Base-by-base conservation (phyloP, 129 eudicot genomes). In the Ambrosia artemisiifolia region DNA sequence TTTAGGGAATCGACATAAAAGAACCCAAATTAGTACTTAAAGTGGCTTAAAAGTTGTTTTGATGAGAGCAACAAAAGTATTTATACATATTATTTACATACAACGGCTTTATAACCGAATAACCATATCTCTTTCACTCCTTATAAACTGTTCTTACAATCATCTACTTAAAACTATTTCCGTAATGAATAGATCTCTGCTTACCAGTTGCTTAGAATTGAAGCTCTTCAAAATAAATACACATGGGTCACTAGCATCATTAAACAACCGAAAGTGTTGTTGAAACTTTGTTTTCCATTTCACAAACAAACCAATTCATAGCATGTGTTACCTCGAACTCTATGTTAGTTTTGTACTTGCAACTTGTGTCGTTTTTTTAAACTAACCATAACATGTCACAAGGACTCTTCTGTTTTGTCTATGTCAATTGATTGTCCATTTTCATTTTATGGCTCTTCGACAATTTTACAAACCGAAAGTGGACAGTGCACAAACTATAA, bases 351-450 rank as follows among this genome's bases (percentile, higher is more conserved):
- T 4, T 11, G 60, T 53, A 10, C 28, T 9, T 65, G 36, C 17
- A 28, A 44, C 34, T 24, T 24, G 20, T 43, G 71, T 67, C 40
- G 13, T 43, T 20, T 55, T 56, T 40, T 13, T 1, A 3, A 71
- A 2, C 17, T 13, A 71, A 57, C 44, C 44, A 42, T 10, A 9
- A 12, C 24, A 73, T 33, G 16, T 33, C 13, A 7, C 49, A 17
- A 47, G 14, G 50, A 72, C 10, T 35, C 48, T 28, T 18, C 3
- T 20, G 32, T 63, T 46, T 44, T 13, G 17, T 12, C 18, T 38
- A 62, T 73, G 62, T 63, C 50, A 46, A 2, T 33, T 46, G 71
- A 63, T 63, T 63, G 12, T 36, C 64, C 38, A 13, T 63, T 35
- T 63, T 19, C 51, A 48, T 54, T 61, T 63, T 74, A 28, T 49